Evolutionary conservation across 371 early-diverging fungal species (phyloP), one percentile per base, ranked within the genome.

Genomic region (Rhizopus sp.): DNA sequence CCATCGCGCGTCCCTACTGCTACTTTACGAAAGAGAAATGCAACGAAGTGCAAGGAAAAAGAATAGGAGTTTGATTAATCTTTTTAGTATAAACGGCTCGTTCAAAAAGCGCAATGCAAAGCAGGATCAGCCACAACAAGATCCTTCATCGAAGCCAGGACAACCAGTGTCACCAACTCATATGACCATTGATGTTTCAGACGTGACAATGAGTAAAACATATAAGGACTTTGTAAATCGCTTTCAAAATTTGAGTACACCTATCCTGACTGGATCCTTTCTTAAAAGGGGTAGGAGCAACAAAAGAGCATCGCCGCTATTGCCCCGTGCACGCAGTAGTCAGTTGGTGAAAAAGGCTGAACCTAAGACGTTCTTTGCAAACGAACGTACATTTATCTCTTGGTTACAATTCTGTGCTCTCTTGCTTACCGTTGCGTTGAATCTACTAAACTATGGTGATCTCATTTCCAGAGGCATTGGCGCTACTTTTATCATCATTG

Each of bases 321-420:
- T 59, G 12, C 59, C 59, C 16, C 59, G 59, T 40, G 32, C 45
- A 7, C 39, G 48, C 5, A 50, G 58, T 29, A 49, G 44, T 35
- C 47, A 47, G 35, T 48, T 23, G 17, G 33, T 53, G 8, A 70
- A 70, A 31, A 70, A 63, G 48, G 56, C 52, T 17, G 70, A 70
- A 34, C 70, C 70, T 7, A 70, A 70, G 32, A 92, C 92, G 31
- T 91, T 91, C 68, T 92, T 95, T 72, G 93, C 95, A 12, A 95
- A 95, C 68, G 95, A 95, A 69, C 80, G 95, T 55, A 95, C 95
- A 1, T 94, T 91, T 61, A 79, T 95, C 57, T 83, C 83, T 32
- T 94, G 95, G 95, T 78, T 93, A 50, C 89, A 89, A 52, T 78
- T 87, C 34, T 81, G 87, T 58, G 84, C 86, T 48, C 62, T 86